Conservation (phyloP, 2,329 filamentous ascomycete species). For the Penicillium janthinellum region DNA sequence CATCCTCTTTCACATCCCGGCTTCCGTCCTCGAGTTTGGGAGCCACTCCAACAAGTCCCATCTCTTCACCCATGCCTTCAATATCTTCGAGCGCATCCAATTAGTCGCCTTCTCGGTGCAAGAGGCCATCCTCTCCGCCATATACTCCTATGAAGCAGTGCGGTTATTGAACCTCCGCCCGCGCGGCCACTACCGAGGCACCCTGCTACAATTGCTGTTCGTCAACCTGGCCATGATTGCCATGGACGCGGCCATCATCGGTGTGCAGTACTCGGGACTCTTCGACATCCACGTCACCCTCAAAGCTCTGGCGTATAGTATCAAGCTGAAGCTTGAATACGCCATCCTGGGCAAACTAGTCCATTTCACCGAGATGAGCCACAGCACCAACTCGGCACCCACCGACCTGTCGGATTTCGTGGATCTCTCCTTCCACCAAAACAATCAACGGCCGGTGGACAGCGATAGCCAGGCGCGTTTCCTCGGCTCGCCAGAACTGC, state of each 20-base stretch:
- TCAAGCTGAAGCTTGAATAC: conserved; percentile 53
- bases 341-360: conserved; percentile 48
- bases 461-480: conserved; percentile 19
- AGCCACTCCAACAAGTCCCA: conserved; percentile 31
- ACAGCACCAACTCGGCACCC: conserved; percentile 17
- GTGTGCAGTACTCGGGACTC: conserved; percentile 43
- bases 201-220: conserved; percentile 49
- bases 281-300: conserved; percentile 49
- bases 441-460: conserved; percentile 13
- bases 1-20: conserved; percentile 46
- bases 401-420: conserved; percentile 30
- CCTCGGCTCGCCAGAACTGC: conserved; percentile 5
- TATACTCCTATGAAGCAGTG: conserved; percentile 57
- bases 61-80: conserved; percentile 38
- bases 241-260: conserved; percentile 48
- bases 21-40: conserved; percentile 45
- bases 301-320: conserved; percentile 49
- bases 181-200: conserved; percentile 39
- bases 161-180: conserved; percentile 51
- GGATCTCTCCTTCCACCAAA: conserved; percentile 23
- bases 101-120: conserved; percentile 58
- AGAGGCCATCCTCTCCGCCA: conserved; percentile 54
- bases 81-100: conserved; percentile 56
- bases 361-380: conserved; percentile 21
- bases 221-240: conserved; percentile 51